These are phyloP conservation scores for Saitozyma podzolica DNA, from an alignment of 768 basidiomycete genomes.

Conservation along the genomic window DNA sequence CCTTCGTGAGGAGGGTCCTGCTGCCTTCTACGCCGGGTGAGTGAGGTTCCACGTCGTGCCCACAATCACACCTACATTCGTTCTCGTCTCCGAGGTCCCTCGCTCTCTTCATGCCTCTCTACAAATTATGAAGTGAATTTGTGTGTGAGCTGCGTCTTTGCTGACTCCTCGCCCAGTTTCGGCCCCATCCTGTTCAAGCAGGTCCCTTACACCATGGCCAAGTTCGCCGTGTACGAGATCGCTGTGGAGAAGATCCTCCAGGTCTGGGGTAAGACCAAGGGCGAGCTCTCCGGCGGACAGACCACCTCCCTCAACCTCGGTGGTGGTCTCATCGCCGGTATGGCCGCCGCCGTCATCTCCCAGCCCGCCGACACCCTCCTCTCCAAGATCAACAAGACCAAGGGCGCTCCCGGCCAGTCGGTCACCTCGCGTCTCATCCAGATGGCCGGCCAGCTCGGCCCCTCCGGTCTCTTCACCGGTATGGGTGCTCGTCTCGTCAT, in stretches of 20 bases:
- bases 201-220: constrained; percentile 99
- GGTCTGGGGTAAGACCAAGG: constrained; percentile 69
- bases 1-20: constrained; percentile 54
- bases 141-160: not conserved
- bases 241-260: constrained; percentile 88
- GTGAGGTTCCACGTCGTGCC: too few species aligned
- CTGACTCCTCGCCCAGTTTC: constrained; percentile 38
- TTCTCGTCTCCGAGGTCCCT: too few species aligned
- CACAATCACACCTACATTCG: too few species aligned
- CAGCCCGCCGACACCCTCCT: constrained; percentile 94
- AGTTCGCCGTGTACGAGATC: constrained; percentile 89
- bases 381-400: constrained; percentile 83
- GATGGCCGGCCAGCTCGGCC: constrained; percentile 55
- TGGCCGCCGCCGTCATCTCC: constrained; percentile 87
- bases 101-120: too few species aligned
- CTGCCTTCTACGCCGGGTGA: constrained; percentile 56
- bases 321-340: constrained; percentile 92
- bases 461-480: constrained; percentile 55
- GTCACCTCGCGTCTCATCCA: constrained; percentile 52
- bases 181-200: constrained; percentile 59
- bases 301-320: constrained; percentile 72
- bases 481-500: constrained; percentile 55
- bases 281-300: constrained; percentile 63
- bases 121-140: not conserved
- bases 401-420: constrained; percentile 55